phyloP scores from a whole-genome alignment of 75 land plant genomes.

The Selaginella tamariscina region DNA sequence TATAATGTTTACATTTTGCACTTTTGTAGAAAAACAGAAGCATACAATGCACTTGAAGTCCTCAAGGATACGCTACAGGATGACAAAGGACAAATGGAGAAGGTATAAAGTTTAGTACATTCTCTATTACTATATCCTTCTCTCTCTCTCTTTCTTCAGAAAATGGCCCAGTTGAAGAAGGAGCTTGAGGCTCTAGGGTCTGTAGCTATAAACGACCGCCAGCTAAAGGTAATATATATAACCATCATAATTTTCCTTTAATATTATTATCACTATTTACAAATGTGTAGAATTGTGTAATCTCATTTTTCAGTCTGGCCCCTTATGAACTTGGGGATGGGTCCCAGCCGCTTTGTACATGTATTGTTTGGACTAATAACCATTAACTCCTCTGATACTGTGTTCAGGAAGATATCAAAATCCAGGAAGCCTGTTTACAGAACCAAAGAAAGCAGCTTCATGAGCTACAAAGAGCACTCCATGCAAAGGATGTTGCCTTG shows the following conservation, averaged over 20 bases:
- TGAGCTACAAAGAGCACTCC: not conserved
- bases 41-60: not conserved
- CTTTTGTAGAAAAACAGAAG: not conserved
- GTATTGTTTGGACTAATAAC: not conserved
- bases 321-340: no score
- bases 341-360: not conserved
- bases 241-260: not conserved
- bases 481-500: not conserved
- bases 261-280: no score
- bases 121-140: no score
- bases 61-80: not conserved
- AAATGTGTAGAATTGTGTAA: no score
- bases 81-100: not conserved
- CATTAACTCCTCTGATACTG: not conserved
- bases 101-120: no score
- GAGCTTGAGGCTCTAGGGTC: not conserved
- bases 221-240: not conserved
- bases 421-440: not conserved
- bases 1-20: no score
- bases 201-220: not conserved
- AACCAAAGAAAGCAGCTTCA: not conserved
- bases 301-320: no score
- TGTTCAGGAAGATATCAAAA: not conserved
- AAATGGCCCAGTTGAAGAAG: not conserved
- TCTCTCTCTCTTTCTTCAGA: not conserved